A percentile compares a stretch with the other conserved stretches of the same genome.
Evolutionary conservation across 2,329 filamentous ascomycete species (phyloP).

Genomic region (Penicillium verrucosum): DNA sequence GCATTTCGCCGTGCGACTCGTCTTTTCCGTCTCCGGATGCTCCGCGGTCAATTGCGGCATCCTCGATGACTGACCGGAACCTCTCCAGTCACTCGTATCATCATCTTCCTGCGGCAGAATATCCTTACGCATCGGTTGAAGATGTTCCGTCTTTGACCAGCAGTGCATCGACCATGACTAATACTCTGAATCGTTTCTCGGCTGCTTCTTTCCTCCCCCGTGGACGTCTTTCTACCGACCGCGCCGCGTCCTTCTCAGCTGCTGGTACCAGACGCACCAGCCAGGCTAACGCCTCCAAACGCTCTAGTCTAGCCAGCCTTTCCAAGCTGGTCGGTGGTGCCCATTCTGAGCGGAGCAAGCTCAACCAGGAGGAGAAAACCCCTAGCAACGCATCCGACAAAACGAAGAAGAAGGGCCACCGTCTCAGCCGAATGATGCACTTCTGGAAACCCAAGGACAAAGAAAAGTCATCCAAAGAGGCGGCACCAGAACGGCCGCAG

Average conservation of each 20-base stretch:
- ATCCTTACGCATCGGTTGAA: conserved; percentile 44
- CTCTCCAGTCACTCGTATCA: conserved; percentile 36
- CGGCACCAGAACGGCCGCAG: conserved; percentile 23
- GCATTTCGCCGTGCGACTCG: conserved; percentile 38
- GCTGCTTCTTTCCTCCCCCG: conserved; percentile 40
- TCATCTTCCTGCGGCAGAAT: conserved; percentile 39
- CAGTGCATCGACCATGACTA: conserved; percentile 48
- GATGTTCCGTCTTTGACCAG: conserved; percentile 51
- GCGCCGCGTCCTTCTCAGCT: conserved; percentile 45
- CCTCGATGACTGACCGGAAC: conserved; percentile 42
- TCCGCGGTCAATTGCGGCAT: conserved; percentile 41
- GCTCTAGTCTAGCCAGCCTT: conserved; percentile 49
- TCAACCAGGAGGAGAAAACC: conserved; percentile 45
- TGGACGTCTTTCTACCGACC: conserved; percentile 43
- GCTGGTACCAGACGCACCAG: conserved; percentile 39
- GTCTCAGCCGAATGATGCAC: conserved; percentile 48
- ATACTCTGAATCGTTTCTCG: conserved; percentile 44
- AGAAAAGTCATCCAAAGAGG: conserved; percentile 28
- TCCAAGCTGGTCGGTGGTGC: conserved; percentile 47
- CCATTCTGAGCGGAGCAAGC: conserved; percentile 45
- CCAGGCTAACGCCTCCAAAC: conserved; percentile 42
- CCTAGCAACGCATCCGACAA: conserved; percentile 39
- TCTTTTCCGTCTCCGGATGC: conserved; percentile 48
- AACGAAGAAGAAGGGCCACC: conserved; percentile 43
- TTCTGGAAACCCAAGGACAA: conserved; percentile 51